Conservation (phyloP, 768 basidiomycete species). For the Termitomyces sp. region DNA sequence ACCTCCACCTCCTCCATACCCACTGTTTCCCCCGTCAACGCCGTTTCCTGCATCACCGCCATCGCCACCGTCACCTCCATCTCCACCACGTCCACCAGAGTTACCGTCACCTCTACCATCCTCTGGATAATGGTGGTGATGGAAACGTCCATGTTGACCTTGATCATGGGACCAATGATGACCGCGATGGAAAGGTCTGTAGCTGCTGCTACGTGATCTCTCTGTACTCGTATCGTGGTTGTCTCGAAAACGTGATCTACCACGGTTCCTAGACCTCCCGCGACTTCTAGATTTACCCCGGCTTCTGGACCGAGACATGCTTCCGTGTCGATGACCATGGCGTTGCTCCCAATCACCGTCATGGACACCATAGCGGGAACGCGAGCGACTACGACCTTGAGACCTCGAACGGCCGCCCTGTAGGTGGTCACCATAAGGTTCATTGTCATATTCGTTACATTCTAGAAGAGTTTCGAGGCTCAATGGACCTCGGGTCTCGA, state of each 20-base stretch:
- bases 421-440: not conserved
- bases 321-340: not conserved
- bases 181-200: not conserved
- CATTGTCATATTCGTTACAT: constrained; percentile 5
- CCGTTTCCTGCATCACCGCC: not conserved
- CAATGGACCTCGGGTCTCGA: constrained; percentile 1
- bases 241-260: constrained; percentile 3
- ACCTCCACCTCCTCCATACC: not conserved
- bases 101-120: not conserved
- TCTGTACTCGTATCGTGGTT: not conserved
- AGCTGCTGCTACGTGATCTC: not conserved
- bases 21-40: not conserved
- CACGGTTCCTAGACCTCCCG: not conserved
- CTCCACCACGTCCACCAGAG: not conserved
- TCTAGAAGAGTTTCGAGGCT: constrained; percentile 9
- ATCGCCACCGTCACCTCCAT: not conserved
- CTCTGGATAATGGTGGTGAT: not conserved
- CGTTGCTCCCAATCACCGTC: not conserved
- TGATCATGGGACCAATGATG: not conserved
- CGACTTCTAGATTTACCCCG: not conserved
- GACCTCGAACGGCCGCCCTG: not conserved
- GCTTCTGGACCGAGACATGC: not conserved
- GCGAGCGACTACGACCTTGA: not conserved
- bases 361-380: not conserved
- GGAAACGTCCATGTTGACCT: not conserved